Conservation (phyloP, 2,329 filamentous ascomycete genomes). For the Scytalidium lignicola region DNA sequence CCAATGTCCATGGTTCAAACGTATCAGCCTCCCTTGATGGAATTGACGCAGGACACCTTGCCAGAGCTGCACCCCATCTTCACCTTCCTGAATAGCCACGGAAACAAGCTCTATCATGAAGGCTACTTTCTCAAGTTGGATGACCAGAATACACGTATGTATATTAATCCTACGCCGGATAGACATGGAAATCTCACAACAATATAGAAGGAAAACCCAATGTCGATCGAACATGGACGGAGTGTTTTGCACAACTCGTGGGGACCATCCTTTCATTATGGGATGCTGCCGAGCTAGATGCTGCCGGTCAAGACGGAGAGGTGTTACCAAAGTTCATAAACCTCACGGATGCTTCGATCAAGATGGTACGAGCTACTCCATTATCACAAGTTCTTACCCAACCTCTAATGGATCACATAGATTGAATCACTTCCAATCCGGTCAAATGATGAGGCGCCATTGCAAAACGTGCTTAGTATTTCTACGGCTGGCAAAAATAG, state of each 20-base stretch:
- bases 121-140: constrained; percentile 97
- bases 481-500: constrained; percentile 94
- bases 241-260: constrained; percentile 95
- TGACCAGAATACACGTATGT: constrained; percentile 85
- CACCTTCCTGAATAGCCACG: constrained; percentile 87
- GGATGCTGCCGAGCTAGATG: constrained; percentile 90
- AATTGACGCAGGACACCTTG: constrained; percentile 76
- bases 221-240: constrained; percentile 82
- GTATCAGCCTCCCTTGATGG: constrained; percentile 81
- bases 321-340: constrained; percentile 93
- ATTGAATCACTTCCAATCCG: constrained; percentile 86
- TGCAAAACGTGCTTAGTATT: constrained; percentile 93
- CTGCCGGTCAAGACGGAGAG: constrained; percentile 76
- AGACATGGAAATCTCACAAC: constrained; percentile 25
- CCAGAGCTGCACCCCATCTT: constrained; percentile 95
- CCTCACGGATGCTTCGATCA: constrained; percentile 92
- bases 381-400: too few species aligned
- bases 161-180: constrained; percentile 18
- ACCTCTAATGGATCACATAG: constrained; percentile 37
- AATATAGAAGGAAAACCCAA: constrained; percentile 76
- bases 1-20: constrained; percentile 83
- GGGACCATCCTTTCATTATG: constrained; percentile 92
- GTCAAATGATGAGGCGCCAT: constrained; percentile 67
- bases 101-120: constrained; percentile 95
- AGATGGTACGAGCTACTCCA: constrained; percentile 65